phyloP scores from a whole-genome alignment of 1,284 basidiomycete genomes.

The Boletus holoroseus region DNA sequence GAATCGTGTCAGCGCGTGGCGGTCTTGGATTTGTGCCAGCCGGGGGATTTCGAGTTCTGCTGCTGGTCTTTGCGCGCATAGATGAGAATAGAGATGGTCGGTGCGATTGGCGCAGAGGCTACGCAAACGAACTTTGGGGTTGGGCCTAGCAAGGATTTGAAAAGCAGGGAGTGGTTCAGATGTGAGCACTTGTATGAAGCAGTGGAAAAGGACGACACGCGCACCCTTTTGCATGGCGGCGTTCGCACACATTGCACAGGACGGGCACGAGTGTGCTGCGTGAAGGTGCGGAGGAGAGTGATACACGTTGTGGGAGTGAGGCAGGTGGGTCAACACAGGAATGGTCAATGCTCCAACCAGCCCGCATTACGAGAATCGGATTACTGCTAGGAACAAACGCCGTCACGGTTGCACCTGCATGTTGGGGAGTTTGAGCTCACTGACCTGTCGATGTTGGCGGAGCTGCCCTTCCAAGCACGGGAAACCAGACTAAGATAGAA shows the following conservation, averaged over 20 bases:
- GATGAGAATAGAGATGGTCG: slow-evolving; percentile 2
- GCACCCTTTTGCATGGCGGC: slow-evolving; percentile 28
- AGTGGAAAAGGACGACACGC: slow-evolving; percentile 19
- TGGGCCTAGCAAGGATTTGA: slow-evolving; percentile 1
- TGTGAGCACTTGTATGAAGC: slow-evolving; percentile 14
- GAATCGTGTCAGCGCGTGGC: slow-evolving; percentile 36
- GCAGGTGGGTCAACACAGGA: slow-evolving; percentile 8
- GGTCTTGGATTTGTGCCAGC: slow-evolving; percentile 26
- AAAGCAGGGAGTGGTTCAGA: slow-evolving; percentile 3
- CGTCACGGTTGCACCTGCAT: neutral
- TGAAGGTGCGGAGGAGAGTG: slow-evolving; percentile 19
- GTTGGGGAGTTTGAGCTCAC: neutral
- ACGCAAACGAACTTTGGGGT: slow-evolving; percentile 7
- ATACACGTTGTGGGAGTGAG: slow-evolving; percentile 29
- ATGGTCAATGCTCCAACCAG: slow-evolving; percentile 11
- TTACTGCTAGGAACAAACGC: neutral
- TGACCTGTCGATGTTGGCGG: neutral
- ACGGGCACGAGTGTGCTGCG: slow-evolving; percentile 32
- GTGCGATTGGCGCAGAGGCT: slow-evolving; percentile 7
- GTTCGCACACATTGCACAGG: slow-evolving; percentile 21
- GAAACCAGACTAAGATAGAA: neutral
- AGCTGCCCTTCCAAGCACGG: too few relatives aligned
- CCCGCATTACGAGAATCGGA: slow-evolving; percentile 10
- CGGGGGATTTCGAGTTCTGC: slow-evolving; percentile 22
- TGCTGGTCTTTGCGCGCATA: slow-evolving; percentile 27